A percentile compares a stretch with the other conserved stretches of the same genome.
Evolutionary conservation across 2,329 filamentous ascomycete species (phyloP).

Genomic region (Bisporella sp.): DNA sequence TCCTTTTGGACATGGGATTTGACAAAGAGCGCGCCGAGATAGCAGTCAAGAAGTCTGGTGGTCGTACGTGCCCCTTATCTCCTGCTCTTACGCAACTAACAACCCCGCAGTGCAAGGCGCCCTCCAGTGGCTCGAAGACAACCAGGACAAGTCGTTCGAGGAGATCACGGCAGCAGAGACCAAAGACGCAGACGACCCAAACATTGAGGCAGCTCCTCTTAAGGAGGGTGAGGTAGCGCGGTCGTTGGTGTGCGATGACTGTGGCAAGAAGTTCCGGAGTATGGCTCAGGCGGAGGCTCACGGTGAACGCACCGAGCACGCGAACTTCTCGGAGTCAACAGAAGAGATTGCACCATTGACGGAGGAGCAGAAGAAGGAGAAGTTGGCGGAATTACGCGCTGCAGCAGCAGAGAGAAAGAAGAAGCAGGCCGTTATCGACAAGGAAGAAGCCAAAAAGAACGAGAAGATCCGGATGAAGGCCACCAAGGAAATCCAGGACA

Average conservation of each 20-base stretch:
- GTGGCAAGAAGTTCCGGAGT: slow-evolving; percentile 82
- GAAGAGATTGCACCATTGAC: slow-evolving; percentile 88
- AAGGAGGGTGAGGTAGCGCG: slow-evolving; percentile 65
- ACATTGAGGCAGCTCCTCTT: slow-evolving; percentile 56
- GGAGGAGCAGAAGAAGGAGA: slow-evolving; percentile 82
- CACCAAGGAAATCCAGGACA: slow-evolving; percentile 80
- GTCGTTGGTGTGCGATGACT: slow-evolving; percentile 90
- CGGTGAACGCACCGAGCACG: slow-evolving; percentile 66
- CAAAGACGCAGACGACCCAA: slow-evolving; percentile 40
- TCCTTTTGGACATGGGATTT: slow-evolving; percentile 69
- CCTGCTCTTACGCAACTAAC: slow-evolving; percentile 7
- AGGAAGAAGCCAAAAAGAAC: slow-evolving; percentile 76
- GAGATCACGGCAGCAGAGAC: slow-evolving; percentile 56
- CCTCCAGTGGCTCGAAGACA: slow-evolving; percentile 89
- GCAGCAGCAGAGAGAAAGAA: slow-evolving; percentile 69
- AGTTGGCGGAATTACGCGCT: slow-evolving; percentile 65
- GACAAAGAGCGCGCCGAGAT: slow-evolving; percentile 75
- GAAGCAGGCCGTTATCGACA: slow-evolving; percentile 62
- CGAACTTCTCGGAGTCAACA: slow-evolving; percentile 86
- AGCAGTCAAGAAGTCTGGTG: slow-evolving; percentile 76
- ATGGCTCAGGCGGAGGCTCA: slow-evolving; percentile 82
- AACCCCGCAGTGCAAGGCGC: slow-evolving; percentile 68
- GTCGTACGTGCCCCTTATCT: slow-evolving; percentile 47
- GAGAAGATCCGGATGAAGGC: slow-evolving; percentile 81
- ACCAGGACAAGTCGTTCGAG: slow-evolving; percentile 80